Percentiles rank a stretch among this genome's conserved stretches.
Conservation (phyloP, 139 green algal genomes). For the Chlorella sorokiniana region DNA sequence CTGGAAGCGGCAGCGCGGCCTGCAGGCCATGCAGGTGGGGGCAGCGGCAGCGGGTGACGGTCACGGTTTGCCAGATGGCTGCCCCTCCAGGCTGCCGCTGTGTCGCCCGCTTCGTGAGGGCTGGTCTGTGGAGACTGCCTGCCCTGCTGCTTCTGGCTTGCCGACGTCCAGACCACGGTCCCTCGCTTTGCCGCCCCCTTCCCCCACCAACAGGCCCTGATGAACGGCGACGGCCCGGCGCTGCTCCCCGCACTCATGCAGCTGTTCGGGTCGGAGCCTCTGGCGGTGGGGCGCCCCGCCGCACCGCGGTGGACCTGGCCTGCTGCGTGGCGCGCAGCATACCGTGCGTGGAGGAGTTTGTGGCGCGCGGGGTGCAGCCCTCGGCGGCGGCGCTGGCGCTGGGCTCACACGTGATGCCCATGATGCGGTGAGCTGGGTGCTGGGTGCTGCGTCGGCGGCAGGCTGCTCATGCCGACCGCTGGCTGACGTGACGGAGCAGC, state of each 20-base stretch:
- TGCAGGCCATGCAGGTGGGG: conserved; percentile 34
- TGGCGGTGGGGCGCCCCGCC: neutral
- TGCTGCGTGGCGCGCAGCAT: conserved; percentile 19
- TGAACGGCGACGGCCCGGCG: neutral
- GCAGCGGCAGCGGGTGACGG: too few relatives aligned
- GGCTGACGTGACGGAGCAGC: too few relatives aligned
- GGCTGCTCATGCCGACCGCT: too few relatives aligned
- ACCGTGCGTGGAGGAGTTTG: conserved; percentile 28
- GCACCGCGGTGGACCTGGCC: conserved; percentile 36
- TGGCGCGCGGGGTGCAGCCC: conserved; percentile 8
- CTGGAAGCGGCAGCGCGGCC: conserved; percentile 8
- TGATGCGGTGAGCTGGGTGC: conserved; percentile 20
- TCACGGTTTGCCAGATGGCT: too few relatives aligned
- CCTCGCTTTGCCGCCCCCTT: neutral
- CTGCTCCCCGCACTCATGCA: neutral
- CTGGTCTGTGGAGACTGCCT: neutral
- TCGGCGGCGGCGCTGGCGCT: conserved; percentile 2
- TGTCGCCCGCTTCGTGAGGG: too few relatives aligned
- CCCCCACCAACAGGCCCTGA: conserved; percentile 6
- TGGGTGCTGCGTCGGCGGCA: neutral
- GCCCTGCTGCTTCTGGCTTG: neutral
- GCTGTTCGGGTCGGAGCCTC: neutral
- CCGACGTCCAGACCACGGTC: neutral
- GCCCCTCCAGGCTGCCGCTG: too few relatives aligned
- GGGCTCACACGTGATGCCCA: conserved; percentile 3